phyloP scores from a whole-genome alignment of 1,139 yeast species.

The Debaryomyces sp. region DNA sequence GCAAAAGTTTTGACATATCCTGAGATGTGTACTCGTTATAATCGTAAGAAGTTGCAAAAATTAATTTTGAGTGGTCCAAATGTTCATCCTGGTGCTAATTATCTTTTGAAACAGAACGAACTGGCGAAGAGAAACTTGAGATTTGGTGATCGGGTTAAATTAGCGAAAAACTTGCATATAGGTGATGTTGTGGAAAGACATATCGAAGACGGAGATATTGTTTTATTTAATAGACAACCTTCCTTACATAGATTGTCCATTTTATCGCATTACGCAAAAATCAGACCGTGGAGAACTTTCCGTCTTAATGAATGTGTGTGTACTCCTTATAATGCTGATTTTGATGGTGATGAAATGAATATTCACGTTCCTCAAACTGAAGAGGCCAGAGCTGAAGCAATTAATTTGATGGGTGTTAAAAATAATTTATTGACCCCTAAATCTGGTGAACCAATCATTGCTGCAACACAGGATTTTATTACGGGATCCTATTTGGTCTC shows the following conservation, averaged over 20 bases:
- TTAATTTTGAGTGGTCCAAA: conserved; percentile 85
- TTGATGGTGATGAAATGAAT: conserved; percentile 99
- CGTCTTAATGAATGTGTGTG: conserved; percentile 98
- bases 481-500: conserved; percentile 94
- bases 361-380: conserved; percentile 99
- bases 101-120: conserved; percentile 80
- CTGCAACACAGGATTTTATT: conserved; percentile 99
- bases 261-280: conserved; percentile 91
- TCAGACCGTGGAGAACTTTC: conserved; percentile 98
- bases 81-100: conserved; percentile 95
- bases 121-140: conserved; percentile 84
- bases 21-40: conserved; percentile 89
- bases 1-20: conserved; percentile 97
- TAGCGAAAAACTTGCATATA: conserved; percentile 74
- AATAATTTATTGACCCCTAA: conserved; percentile 93
- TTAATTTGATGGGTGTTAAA: conserved; percentile 96
- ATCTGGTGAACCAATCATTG: conserved; percentile 98
- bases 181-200: conserved; percentile 99
- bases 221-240: conserved; percentile 96
- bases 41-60: conserved; percentile 71
- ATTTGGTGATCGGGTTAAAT: conserved; percentile 80
- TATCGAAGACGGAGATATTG: conserved; percentile 95
- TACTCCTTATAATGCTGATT: conserved; percentile 98
- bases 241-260: conserved; percentile 94
- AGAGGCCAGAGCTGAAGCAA: conserved; percentile 98